Conservation (phyloP, 2,329 filamentous ascomycete genomes). For the Claviceps paspali region DNA sequence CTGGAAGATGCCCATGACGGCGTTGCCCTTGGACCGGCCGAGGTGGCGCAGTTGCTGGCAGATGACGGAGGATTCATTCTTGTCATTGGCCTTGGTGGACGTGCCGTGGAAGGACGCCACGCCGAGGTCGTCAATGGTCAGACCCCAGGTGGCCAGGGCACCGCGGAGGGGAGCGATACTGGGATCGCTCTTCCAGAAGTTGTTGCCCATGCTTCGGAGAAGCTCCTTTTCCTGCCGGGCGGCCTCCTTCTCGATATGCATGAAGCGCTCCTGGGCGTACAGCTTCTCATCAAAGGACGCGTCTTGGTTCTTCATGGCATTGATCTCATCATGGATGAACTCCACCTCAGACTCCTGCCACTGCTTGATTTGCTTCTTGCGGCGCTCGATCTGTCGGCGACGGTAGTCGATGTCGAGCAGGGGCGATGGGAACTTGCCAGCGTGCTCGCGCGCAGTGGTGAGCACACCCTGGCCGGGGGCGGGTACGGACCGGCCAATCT, state of each 20-base stretch:
- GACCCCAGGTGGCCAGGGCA: conserved; percentile 91
- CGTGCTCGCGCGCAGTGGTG: conserved; percentile 82
- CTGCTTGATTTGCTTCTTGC: conserved; percentile 85
- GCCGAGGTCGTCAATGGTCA: conserved; percentile 88
- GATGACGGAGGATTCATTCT: conserved; percentile 97
- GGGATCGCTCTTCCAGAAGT: conserved; percentile 95
- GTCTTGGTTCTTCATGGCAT: conserved; percentile 73
- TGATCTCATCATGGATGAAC: conserved; percentile 82
- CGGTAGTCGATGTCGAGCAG: conserved; percentile 96
- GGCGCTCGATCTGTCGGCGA: conserved; percentile 82
- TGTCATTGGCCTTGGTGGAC: conserved; percentile 96
- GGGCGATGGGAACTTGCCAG: conserved; percentile 85
- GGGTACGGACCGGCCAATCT: conserved; percentile 94
- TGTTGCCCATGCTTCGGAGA: conserved; percentile 84
- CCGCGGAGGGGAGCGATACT: conserved; percentile 90
- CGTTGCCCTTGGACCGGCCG: conserved; percentile 91
- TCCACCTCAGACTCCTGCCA: conserved; percentile 94
- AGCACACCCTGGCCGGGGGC: conserved; percentile 94
- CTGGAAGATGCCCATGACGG: conserved; percentile 93
- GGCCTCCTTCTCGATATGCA: conserved; percentile 76
- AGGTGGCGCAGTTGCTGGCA: conserved; percentile 93
- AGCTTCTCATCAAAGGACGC: conserved; percentile 64
- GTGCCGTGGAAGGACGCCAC: conserved; percentile 99
- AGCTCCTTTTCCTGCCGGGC: conserved; percentile 85
- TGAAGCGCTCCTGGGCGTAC: conserved; percentile 70